phyloP scores from a whole-genome alignment of 2,329 filamentous ascomycete genomes.

The Pseudocercospora musae region DNA sequence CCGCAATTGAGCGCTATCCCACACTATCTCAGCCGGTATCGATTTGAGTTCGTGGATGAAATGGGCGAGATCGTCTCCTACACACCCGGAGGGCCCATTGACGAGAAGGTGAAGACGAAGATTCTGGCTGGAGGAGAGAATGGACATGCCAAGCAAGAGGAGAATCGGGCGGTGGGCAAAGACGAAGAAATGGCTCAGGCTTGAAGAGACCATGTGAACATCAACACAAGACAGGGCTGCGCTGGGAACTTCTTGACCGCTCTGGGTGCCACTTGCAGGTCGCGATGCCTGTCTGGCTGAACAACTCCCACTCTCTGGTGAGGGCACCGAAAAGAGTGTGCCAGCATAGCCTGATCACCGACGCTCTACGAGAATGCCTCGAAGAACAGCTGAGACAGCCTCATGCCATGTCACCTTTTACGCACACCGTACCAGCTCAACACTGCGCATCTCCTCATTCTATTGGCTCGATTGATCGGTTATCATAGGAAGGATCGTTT shows the following conservation, averaged over 20 bases:
- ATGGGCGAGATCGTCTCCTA: slow-evolving; percentile 70
- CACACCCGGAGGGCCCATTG: slow-evolving; percentile 32
- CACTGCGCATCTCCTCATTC: background rate
- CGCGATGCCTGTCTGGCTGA: background rate
- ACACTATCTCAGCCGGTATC: slow-evolving; percentile 89
- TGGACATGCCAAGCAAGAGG: slow-evolving; percentile 7
- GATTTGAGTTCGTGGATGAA: slow-evolving; percentile 97
- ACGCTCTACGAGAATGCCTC: background rate
- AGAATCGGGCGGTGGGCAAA: slow-evolving; percentile 1
- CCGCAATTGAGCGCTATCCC: slow-evolving; percentile 95
- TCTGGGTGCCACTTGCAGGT: background rate
- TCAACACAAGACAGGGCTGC: background rate
- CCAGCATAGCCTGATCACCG: background rate
- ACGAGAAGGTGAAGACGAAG: slow-evolving; percentile 32
- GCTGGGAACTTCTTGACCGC: background rate
- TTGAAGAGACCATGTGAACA: background rate
- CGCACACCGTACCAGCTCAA: background rate
- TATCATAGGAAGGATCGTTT: background rate
- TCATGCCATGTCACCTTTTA: background rate
- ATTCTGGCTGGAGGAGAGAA: slow-evolving; percentile 33
- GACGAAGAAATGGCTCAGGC: slow-evolving; percentile 15
- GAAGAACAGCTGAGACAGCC: background rate
- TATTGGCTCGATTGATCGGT: background rate
- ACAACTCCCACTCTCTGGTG: background rate
- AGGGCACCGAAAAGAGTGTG: background rate